phyloP scores from a whole-genome alignment of 768 basidiomycete species.

The Sutorius australiensis region DNA sequence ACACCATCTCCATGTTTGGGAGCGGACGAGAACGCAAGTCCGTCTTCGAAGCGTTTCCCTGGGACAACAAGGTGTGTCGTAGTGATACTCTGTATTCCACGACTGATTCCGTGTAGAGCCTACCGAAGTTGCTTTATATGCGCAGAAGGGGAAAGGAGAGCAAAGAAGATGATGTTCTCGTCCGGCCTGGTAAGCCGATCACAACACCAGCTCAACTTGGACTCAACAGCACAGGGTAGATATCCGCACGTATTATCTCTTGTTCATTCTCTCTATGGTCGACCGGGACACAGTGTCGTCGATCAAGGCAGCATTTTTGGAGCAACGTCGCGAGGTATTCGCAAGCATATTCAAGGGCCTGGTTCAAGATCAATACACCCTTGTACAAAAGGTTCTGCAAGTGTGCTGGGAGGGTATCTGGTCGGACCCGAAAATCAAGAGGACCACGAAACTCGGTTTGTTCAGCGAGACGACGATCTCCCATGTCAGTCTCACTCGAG shows the following conservation, averaged over 20 bases:
- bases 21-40: slow-evolving; percentile 61
- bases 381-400: slow-evolving; percentile 66
- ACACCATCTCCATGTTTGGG: slow-evolving; percentile 57
- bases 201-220: background rate
- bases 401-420: slow-evolving; percentile 74
- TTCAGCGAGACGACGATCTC: slow-evolving; percentile 66
- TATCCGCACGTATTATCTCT: slow-evolving; percentile 72
- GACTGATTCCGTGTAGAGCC: slow-evolving; percentile 38
- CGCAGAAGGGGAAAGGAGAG: slow-evolving; percentile 53
- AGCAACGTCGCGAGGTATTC: slow-evolving; percentile 65
- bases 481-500: slow-evolving; percentile 44
- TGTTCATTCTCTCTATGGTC: slow-evolving; percentile 73
- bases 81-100: background rate
- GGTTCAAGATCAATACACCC: slow-evolving; percentile 56
- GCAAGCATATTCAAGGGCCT: slow-evolving; percentile 72
- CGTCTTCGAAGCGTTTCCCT: slow-evolving; percentile 66
- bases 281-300: slow-evolving; percentile 42
- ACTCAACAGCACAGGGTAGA: slow-evolving; percentile 40
- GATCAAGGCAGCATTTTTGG: slow-evolving; percentile 63
- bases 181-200: slow-evolving; percentile 50
- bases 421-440: slow-evolving; percentile 67
- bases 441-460: slow-evolving; percentile 64
- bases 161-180: slow-evolving; percentile 38
- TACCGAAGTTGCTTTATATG: slow-evolving; percentile 68
- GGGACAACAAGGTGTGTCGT: slow-evolving; percentile 66